These are phyloP conservation scores for Solanum virginianum DNA, from an alignment of 257 asterid species.

Conservation along the genomic window DNA sequence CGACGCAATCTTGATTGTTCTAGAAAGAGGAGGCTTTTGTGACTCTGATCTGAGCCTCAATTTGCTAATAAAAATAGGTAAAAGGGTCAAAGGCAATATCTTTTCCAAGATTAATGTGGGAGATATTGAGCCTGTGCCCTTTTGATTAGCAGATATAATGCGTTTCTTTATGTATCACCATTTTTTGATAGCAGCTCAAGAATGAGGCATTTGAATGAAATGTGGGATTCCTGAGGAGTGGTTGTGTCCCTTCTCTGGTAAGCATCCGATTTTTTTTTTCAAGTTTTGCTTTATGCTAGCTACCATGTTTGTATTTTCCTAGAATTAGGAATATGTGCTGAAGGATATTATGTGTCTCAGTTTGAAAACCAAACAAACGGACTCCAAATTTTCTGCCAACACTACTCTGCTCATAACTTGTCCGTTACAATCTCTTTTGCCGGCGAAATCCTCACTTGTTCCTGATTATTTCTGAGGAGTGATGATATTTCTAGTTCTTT, in stretches of 20 bases:
- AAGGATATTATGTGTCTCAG: not conserved
- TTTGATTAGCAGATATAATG: not conserved
- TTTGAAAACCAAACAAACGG: not conserved
- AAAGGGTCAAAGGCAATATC: no score
- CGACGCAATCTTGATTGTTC: not conserved
- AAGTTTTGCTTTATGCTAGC: not conserved
- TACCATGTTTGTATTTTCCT: not conserved
- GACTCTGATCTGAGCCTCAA: not conserved
- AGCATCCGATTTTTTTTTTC: not conserved
- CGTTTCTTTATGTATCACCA: not conserved
- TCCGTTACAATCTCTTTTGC: not conserved
- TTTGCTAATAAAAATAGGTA: not conserved
- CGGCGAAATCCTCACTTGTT: not conserved
- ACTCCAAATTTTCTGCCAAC: not conserved
- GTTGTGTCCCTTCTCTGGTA: not conserved
- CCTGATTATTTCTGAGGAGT: not conserved
- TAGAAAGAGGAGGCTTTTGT: no score
- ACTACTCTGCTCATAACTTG: not conserved
- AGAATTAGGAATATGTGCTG: not conserved
- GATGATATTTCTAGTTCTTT: not conserved
- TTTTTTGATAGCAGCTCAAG: not conserved
- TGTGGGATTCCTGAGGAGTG: not conserved
- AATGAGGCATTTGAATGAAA: not conserved
- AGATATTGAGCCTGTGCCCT: not conserved
- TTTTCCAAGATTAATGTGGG: not conserved